Evolutionary conservation across 2,329 filamentous ascomycete genomes (phyloP), one percentile per base, ranked within the genome.

Genomic region (Dendrostoma leiphaemia): DNA sequence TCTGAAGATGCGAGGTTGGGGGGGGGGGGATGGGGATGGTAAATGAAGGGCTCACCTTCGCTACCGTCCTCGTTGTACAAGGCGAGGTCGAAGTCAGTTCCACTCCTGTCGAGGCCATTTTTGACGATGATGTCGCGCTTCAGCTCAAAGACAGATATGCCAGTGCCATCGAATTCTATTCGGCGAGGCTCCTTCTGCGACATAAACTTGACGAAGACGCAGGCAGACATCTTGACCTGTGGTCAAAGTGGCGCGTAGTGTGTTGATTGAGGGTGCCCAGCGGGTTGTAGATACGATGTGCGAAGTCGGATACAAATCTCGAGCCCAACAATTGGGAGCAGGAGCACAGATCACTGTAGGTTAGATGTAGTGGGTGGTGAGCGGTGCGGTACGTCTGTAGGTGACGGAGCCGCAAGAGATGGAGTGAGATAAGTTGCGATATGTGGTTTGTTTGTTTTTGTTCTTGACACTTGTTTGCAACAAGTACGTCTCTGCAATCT

Each of bases 201-300:
- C 77, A 97, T 97, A 86, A 99, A 99, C 77, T 96, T 96, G 89
- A 97, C 99, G 76, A 97, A 97, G 69, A 99, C 94, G 62, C 92
- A 97, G 54, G 94, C 96, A 70, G 91, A 85, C 92, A 97, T 97
- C 67, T 67, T 84, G 76, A 69, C 59, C 48, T 49, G 48, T 52
- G 24, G 37, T 58, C 52, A 58, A n/a, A 48, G 54, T 40, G 46
- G 48, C 17, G 47, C 13, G 45, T 40, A 21, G 35, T 21, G 32
- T 37, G 41, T 47, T 24, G 28, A 29, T 15, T 38, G 32, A 32
- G n/a, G 17, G 34, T 4, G 21, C n/a, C 23, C 23, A 38, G 34
- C n/a, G 24, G n/a, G 23, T 21, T 38, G 56, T 51, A 59, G 48
- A 49, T 51, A 52, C 35, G n/a, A 31, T 55, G 47, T 32, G 51